Evolutionary conservation across 441 rosid species (phyloP).

Genomic region (Melastoma candidum): DNA sequence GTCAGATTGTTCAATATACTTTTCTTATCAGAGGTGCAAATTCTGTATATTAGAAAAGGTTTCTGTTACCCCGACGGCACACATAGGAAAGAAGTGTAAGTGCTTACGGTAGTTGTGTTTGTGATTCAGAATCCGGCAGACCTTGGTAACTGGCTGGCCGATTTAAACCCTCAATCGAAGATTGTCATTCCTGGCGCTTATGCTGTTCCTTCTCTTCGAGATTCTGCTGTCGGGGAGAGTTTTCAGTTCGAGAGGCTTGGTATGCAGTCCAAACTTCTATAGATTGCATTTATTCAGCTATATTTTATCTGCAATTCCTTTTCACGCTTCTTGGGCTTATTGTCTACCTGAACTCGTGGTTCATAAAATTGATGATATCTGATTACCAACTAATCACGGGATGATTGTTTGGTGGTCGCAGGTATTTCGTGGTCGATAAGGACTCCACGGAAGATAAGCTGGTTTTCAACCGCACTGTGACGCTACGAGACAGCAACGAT

Average conservation of each 20-base stretch:
- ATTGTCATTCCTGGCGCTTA: slow-evolving; percentile 47
- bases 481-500: slow-evolving; percentile 61
- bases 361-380: too few species aligned
- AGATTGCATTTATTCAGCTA: too few species aligned
- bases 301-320: too few species aligned
- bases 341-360: too few species aligned
- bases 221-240: slow-evolving; percentile 52
- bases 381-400: neutral
- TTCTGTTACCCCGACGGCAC: slow-evolving; percentile 1
- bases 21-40: slow-evolving; percentile 70
- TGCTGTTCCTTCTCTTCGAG: slow-evolving; percentile 51
- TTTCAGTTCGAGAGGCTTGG: slow-evolving; percentile 96
- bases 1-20: slow-evolving; percentile 86
- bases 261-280: slow-evolving; percentile 21
- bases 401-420: slow-evolving; percentile 19
- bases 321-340: too few species aligned
- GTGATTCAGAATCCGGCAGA: slow-evolving; percentile 79
- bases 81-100: slow-evolving; percentile 3
- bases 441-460: slow-evolving; percentile 67
- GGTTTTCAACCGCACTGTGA: slow-evolving; percentile 77
- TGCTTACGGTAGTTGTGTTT: slow-evolving; percentile 9
- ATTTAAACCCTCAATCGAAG: slow-evolving; percentile 67
- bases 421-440: slow-evolving; percentile 70
- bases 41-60: slow-evolving; percentile 1
- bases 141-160: slow-evolving; percentile 73